Conservation (phyloP, 129 eudicot species). For the Glebionis coronaria region DNA sequence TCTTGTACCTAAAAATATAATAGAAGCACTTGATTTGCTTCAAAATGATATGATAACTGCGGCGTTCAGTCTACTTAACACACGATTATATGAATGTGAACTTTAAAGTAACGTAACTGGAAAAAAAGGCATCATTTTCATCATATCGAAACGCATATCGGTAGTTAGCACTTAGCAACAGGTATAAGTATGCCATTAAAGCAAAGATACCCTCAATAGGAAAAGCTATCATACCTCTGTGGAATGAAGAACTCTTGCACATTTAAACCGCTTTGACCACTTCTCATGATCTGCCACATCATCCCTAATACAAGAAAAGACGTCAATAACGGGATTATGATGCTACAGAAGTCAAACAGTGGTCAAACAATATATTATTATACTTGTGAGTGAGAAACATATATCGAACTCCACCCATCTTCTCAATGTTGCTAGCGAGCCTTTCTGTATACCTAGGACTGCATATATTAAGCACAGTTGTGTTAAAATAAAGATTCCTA, state of each 20-base stretch:
- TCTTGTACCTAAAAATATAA: conserved; percentile 34
- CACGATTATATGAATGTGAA: no score
- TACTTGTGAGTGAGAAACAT: conserved; percentile 88
- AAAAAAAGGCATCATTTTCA: neutral
- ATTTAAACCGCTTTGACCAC: conserved; percentile 56
- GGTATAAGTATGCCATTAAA: no score
- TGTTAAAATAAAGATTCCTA: neutral
- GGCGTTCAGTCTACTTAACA: no score
- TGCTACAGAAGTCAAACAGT: neutral
- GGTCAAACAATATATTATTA: conserved; percentile 11
- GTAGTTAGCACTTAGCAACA: no score
- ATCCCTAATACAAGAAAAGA: conserved; percentile 48
- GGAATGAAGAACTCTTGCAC: conserved; percentile 60
- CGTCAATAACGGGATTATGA: conserved; percentile 1
- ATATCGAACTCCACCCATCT: conserved; percentile 70
- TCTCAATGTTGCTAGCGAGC: conserved; percentile 50
- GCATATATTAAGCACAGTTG: conserved; percentile 24
- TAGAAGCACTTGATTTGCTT: neutral
- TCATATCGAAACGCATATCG: no score
- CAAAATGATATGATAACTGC: neutral
- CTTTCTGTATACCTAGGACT: conserved; percentile 66
- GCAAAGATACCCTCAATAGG: neutral
- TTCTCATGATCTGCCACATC: conserved; percentile 75
- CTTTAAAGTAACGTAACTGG: neutral
- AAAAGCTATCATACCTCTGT: conserved; percentile 36